Percentiles rank a stretch among this genome's conserved stretches.
These are phyloP conservation scores for Heterobasidion annosum DNA, from an alignment of 1,284 basidiomycete species.

Conservation along the genomic window DNA sequence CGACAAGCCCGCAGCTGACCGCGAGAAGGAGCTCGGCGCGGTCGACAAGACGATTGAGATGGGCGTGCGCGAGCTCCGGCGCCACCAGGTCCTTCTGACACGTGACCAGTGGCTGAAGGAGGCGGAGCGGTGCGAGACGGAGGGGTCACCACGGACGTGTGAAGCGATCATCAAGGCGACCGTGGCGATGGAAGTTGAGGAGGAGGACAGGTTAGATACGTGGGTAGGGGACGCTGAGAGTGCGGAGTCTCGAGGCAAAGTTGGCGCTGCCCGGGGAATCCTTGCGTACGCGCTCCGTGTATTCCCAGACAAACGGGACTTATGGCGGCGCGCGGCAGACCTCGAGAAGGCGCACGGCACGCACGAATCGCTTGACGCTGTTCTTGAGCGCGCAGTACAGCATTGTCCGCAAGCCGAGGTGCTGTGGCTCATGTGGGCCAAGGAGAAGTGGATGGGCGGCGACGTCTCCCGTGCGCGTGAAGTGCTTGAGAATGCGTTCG, in stretches of 20 bases:
- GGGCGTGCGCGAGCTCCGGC: conserved; percentile 72
- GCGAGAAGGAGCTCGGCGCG: conserved; percentile 52
- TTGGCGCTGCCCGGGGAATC: conserved; percentile 82
- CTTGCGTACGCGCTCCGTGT: conserved; percentile 86
- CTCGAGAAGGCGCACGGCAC: conserved; percentile 88
- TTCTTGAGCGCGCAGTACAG: conserved; percentile 77
- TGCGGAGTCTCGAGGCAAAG: conserved; percentile 65
- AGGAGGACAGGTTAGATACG: conserved; percentile 83
- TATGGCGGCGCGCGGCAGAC: conserved; percentile 90
- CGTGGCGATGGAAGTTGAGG: conserved; percentile 90
- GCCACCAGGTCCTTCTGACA: conserved; percentile 83
- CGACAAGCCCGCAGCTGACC: conserved; percentile 44
- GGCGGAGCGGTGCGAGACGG: conserved; percentile 85
- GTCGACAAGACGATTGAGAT: conserved; percentile 87
- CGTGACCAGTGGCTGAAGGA: conserved; percentile 96
- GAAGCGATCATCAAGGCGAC: conserved; percentile 96
- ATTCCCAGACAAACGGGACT: conserved; percentile 75
- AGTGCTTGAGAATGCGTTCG: conserved; percentile 85
- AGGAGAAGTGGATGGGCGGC: conserved; percentile 87
- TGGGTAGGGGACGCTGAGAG: conserved; percentile 91
- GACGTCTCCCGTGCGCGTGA: conserved; percentile 84
- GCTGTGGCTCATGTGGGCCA: conserved; percentile 95
- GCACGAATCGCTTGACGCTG: conserved; percentile 72
- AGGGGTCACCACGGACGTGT: conserved; percentile 81
- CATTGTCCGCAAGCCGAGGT: conserved; percentile 93